These are phyloP conservation scores for Geotrichum siamense DNA, from an alignment of 1,139 yeast species.

Conservation along the genomic window DNA sequence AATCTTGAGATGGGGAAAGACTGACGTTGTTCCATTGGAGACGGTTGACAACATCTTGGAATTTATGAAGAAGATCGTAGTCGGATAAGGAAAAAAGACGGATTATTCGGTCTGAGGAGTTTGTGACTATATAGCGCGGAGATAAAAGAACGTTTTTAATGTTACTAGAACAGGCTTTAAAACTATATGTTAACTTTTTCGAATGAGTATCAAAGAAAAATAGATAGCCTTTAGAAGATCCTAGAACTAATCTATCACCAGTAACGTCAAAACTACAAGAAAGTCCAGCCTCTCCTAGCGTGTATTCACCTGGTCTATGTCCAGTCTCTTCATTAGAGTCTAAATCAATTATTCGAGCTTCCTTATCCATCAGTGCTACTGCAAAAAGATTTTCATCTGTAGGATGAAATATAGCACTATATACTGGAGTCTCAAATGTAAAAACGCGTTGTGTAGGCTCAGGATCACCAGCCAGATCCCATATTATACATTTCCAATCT, in stretches of 20 bases:
- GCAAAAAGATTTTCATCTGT: conserved; percentile 41
- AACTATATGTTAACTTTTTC: not conserved
- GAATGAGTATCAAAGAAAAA: conserved; percentile 53
- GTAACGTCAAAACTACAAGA: conserved; percentile 37
- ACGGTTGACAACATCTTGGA: conserved; percentile 84
- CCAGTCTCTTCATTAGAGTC: not conserved
- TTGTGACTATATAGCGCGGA: conserved; percentile 59
- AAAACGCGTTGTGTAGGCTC: conserved; percentile 37
- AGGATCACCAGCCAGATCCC: conserved; percentile 59
- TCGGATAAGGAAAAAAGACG: conserved; percentile 60
- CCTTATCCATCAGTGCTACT: conserved; percentile 39
- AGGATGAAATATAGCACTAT: conserved; percentile 63
- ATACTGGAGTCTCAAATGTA: conserved; percentile 61
- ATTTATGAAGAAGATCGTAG: conserved; percentile 68
- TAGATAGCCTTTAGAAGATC: conserved; percentile 76
- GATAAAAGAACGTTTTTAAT: conserved; percentile 66
- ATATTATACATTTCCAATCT: conserved; percentile 75
- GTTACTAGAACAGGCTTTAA: conserved; percentile 42
- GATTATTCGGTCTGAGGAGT: conserved; percentile 76
- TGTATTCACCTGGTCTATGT: conserved; percentile 21
- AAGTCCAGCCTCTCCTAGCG: conserved; percentile 24
- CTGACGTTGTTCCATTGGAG: conserved; percentile 83
- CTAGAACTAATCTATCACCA: conserved; percentile 55
- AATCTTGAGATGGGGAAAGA: conserved; percentile 73
- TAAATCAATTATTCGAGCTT: conserved; percentile 31